Conservation (phyloP, 2,329 filamentous ascomycete species). For the Elsinoe ampelina region DNA sequence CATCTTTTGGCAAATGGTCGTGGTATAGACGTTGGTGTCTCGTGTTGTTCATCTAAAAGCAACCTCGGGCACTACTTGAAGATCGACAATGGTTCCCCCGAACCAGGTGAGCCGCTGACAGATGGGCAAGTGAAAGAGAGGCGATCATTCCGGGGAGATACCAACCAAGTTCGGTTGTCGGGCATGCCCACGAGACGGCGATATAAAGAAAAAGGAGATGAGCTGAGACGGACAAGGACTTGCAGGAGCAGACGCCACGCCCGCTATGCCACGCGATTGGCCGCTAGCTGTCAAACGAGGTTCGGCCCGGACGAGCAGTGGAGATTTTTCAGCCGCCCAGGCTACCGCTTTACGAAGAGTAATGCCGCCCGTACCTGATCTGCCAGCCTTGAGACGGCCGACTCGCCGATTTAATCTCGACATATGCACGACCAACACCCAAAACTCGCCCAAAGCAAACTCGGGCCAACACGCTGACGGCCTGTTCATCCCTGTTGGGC, state of each 20-base stretch:
- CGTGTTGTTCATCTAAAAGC: constrained; percentile 9
- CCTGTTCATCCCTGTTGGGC: constrained; percentile 1
- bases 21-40: neutral
- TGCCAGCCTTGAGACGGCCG: neutral
- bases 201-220: constrained; percentile 5
- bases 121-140: neutral
- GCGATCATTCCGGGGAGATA: neutral
- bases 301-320: neutral
- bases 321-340: constrained; percentile 3
- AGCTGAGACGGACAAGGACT: neutral
- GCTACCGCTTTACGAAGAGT: neutral
- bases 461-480: constrained; percentile 10
- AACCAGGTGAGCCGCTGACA: constrained; percentile 3
- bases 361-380: neutral
- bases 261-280: neutral
- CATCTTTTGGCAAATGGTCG: neutral
- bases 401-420: constrained; percentile 1
- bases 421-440: constrained; percentile 7
- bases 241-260: no score
- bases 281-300: constrained; percentile 1
- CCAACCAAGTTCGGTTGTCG: neutral
- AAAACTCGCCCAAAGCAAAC: constrained; percentile 5
- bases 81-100: constrained; percentile 5
- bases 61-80: neutral
- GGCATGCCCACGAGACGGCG: neutral